Base-by-base conservation (phyloP, 257 asterid genomes). In the Rauvolfia tetraphylla region DNA sequence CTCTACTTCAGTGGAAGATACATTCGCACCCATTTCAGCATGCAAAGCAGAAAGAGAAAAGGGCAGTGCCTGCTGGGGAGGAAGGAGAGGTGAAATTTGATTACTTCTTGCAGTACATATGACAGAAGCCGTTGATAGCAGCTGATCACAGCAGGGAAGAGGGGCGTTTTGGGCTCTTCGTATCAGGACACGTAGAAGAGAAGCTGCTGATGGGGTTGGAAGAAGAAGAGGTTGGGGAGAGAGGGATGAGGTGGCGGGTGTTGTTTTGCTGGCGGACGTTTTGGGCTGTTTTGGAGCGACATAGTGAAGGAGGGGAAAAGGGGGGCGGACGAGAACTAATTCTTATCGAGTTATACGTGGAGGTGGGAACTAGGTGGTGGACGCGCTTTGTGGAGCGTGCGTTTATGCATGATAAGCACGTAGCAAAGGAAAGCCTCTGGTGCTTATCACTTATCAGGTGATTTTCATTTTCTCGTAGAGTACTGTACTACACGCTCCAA, bases 1-100 rank as follows among this genome's bases (percentile, higher is more conserved):
- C 39, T 82, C 85, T 18, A 48, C 17, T 33, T 49, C 31, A 17
- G 78, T 22, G 22, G 87, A 72, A 61, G 97, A 92, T 38, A 80
- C 82, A 83, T 51, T 88, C 10, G 96, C 91, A 53, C 97, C 97
- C 96, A 92, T 91, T 54, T 57, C 46, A 20, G 73, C 71, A 69
- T 68, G 75, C 4, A 22, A 13, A 61, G 1, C 4, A 73, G n/a
- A 14, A 66, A 34, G 11, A 1, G 25, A 59, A 17, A 65, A 49
- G 10, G n/a, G 38, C 33, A 31, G 69, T 14, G 18, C 20, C 62
- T 73, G 73, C 44, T 76, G 78, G 79, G 17, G 33, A 61, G 23
- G 18, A n/a, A n/a, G n/a, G n/a, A n/a, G n/a, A n/a, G 25, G 75
- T 36, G 69, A 69, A 69, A 46, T 58, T n/a, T 11, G 4, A n/a